Evolutionary conservation across 2,329 filamentous ascomycete species (phyloP).

Genomic region (Teratosphaeria nubilosa): DNA sequence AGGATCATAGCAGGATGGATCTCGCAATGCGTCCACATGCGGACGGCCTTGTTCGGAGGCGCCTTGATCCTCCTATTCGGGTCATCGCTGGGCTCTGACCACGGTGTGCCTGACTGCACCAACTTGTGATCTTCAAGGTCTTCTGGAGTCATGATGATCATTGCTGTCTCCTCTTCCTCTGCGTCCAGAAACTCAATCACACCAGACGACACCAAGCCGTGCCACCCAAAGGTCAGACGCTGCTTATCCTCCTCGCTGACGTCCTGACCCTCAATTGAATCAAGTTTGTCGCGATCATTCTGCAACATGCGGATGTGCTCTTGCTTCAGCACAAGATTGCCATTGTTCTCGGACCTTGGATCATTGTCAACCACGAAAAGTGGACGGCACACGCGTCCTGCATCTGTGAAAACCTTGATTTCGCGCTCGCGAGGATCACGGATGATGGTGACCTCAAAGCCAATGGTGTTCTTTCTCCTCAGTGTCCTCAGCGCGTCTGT

Average conservation of each 20-base stretch:
- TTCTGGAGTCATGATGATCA: conserved; percentile 99
- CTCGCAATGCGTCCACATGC: conserved; percentile 96
- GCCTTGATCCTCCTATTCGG: conserved; percentile 82
- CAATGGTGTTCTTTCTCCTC: conserved; percentile 65
- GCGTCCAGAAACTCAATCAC: conserved; percentile 94
- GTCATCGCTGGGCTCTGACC: conserved; percentile 53
- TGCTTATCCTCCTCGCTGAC: conserved; percentile 48
- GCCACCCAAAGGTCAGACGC: conserved; percentile 68
- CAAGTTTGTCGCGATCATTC: conserved; percentile 52
- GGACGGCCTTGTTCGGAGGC: conserved; percentile 73
- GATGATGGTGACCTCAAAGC: conserved; percentile 86
- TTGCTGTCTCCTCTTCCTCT: conserved; percentile 95
- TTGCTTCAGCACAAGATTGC: conserved; percentile 72
- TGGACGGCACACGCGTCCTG: conserved; percentile 86
- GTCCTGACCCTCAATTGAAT: conserved; percentile 39
- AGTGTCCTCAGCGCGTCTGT: conserved; percentile 43
- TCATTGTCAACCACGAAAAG: conserved; percentile 91
- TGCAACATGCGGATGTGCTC: conserved; percentile 71
- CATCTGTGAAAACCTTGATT: conserved; percentile 97
- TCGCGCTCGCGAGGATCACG: conserved; percentile 94
- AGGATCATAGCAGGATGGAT: conserved; percentile 99
- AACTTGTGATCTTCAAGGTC: conserved; percentile 59
- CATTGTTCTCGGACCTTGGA: conserved; percentile 60
- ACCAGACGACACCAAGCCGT: conserved; percentile 70
- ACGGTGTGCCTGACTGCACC: conserved; percentile 24